Evolutionary conservation across 352 stramenopile species (phyloP).

Genomic region (Thalassiosira livingstoniorum): DNA sequence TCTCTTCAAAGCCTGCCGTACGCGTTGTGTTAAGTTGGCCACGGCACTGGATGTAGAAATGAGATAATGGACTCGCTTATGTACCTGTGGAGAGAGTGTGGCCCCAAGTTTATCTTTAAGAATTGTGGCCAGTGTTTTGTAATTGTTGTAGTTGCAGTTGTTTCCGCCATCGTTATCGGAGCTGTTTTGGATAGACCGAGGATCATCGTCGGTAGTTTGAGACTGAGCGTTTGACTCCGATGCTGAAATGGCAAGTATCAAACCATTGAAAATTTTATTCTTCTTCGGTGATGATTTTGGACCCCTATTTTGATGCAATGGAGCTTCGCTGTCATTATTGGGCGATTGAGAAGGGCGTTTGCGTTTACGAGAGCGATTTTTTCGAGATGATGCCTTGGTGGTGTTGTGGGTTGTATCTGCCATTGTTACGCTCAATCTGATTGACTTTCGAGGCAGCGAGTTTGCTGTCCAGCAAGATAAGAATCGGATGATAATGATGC

Average conservation of each 20-base stretch:
- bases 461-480: too few species aligned
- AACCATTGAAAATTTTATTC: conserved; percentile 48
- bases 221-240: conserved; percentile 32
- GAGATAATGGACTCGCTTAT: conserved; percentile 71
- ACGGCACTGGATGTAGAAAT: conserved; percentile 64
- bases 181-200: conserved; percentile 6
- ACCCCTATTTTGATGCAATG: too few species aligned
- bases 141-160: conserved; percentile 28
- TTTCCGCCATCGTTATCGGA: neutral
- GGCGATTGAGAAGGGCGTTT: neutral
- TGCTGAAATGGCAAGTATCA: conserved; percentile 50
- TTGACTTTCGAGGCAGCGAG: too few species aligned
- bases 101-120: conserved; percentile 47
- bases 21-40: conserved; percentile 67
- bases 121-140: conserved; percentile 45
- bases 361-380: too few species aligned
- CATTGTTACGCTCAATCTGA: too few species aligned
- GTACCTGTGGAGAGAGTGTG: conserved; percentile 69
- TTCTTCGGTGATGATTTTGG: neutral
- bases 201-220: neutral
- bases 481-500: too few species aligned
- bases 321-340: neutral
- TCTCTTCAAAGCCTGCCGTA: conserved; percentile 77
- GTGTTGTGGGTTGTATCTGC: too few species aligned
- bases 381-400: too few species aligned